Evolutionary conservation across 441 rosid species (phyloP).

Genomic region (Omphalea diandra): DNA sequence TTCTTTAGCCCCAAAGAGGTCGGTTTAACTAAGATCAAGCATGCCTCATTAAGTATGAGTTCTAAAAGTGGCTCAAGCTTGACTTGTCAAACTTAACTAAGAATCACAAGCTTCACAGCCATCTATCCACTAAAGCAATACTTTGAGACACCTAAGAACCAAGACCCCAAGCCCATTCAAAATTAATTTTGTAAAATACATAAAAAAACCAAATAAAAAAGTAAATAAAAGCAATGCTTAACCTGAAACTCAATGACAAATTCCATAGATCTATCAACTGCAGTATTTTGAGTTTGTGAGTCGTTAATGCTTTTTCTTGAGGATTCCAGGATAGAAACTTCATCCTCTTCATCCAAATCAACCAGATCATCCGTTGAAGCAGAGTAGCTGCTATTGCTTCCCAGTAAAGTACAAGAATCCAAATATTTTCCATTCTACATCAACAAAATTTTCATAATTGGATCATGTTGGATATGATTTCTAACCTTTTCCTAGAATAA

Average conservation of each 20-base stretch:
- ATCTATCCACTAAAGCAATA: not conserved
- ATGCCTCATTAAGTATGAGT: not conserved
- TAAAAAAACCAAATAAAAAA: constrained; percentile 4
- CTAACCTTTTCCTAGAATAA: constrained; percentile 1
- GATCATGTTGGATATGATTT: constrained; percentile 3
- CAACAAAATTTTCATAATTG: constrained; percentile 18
- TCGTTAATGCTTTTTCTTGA: constrained; percentile 40
- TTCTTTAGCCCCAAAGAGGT: not conserved
- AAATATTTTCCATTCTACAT: constrained; percentile 77
- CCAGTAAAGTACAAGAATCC: constrained; percentile 89
- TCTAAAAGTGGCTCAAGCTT: not conserved
- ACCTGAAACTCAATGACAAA: constrained; percentile 89
- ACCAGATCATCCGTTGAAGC: constrained; percentile 71
- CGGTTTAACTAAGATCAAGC: not conserved
- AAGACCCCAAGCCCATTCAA: not conserved
- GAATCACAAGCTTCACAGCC: not conserved
- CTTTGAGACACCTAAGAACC: not conserved
- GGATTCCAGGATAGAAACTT: constrained; percentile 30
- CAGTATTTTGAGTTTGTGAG: constrained; percentile 41
- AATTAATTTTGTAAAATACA: not conserved
- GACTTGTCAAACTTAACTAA: not conserved
- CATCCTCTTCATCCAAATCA: constrained; percentile 52
- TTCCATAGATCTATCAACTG: constrained; percentile 56
- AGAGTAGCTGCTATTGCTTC: constrained; percentile 79
- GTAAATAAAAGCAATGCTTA: constrained; percentile 9